Evolutionary conservation across 805 yeast species (phyloP).

Genomic region (Saturnispora diversa): DNA sequence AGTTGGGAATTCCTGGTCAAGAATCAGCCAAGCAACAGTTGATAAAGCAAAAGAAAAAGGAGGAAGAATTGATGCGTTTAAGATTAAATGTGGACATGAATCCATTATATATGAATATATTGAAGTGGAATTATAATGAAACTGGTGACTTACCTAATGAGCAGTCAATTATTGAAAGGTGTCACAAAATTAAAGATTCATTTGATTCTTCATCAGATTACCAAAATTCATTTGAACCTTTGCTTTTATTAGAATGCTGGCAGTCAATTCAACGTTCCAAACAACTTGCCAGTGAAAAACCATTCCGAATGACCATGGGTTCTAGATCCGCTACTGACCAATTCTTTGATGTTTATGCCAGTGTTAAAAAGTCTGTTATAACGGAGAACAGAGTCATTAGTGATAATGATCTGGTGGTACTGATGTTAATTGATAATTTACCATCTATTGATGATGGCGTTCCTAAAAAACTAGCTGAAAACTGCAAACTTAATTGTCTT

Average conservation of each 20-base stretch:
- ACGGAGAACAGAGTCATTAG: slow-evolving; percentile 43
- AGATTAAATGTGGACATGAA: slow-evolving; percentile 71
- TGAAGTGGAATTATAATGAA: slow-evolving; percentile 69
- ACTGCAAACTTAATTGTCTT: slow-evolving; percentile 46
- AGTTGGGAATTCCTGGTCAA: slow-evolving; percentile 18
- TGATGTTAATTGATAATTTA: slow-evolving; percentile 44
- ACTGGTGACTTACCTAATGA: slow-evolving; percentile 52
- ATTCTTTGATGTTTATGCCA: slow-evolving; percentile 79
- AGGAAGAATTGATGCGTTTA: slow-evolving; percentile 69
- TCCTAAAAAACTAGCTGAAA: slow-evolving; percentile 14
- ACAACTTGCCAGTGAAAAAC: slow-evolving; percentile 47
- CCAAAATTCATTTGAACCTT: slow-evolving; percentile 62
- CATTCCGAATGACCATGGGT: slow-evolving; percentile 65
- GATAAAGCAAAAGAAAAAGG: slow-evolving; percentile 38
- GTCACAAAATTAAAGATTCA: slow-evolving; percentile 42
- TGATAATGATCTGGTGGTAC: slow-evolving; percentile 69
- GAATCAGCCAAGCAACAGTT: slow-evolving; percentile 12
- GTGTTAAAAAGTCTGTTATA: slow-evolving; percentile 47
- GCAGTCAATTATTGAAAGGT: slow-evolving; percentile 28
- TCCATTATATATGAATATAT: slow-evolving; percentile 60
- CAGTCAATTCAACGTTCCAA: slow-evolving; percentile 74
- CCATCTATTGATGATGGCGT: slow-evolving; percentile 25
- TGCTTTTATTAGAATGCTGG: slow-evolving; percentile 87
- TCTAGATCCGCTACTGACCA: slow-evolving; percentile 77
- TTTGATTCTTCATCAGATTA: slow-evolving; percentile 62